Evolutionary conservation across 2,329 filamentous ascomycete genomes (phyloP).

Genomic region (Parastagonospora nodorum): DNA sequence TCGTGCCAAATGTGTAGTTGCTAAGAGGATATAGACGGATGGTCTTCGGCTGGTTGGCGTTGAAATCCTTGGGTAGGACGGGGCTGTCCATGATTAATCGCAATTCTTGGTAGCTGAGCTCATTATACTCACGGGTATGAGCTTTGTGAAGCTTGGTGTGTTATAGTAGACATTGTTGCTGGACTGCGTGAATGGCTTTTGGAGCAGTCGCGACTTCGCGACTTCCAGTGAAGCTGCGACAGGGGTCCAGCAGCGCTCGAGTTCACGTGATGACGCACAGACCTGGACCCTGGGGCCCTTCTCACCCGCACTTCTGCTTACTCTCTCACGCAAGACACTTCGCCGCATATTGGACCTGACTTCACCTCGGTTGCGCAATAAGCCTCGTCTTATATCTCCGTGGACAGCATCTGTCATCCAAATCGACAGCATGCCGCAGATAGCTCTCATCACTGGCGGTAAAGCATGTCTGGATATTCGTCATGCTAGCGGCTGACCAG

Average conservation of each 20-base stretch:
- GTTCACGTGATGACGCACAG: slow-evolving; percentile 10
- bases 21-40: slow-evolving; percentile 93
- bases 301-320: neutral
- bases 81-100: slow-evolving; percentile 56
- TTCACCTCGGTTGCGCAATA: neutral
- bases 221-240: slow-evolving; percentile 13
- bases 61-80: slow-evolving; percentile 80
- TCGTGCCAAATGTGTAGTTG: slow-evolving; percentile 98
- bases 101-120: neutral
- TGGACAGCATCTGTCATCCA: no score
- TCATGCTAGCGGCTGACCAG: slow-evolving; percentile 15
- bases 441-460: slow-evolving; percentile 77
- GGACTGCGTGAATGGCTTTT: slow-evolving; percentile 9
- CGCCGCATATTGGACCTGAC: slow-evolving; percentile 6
- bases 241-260: slow-evolving; percentile 10
- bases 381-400: no score
- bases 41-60: slow-evolving; percentile 83
- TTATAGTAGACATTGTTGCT: slow-evolving; percentile 78
- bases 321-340: neutral
- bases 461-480: slow-evolving; percentile 10
- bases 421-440: slow-evolving; percentile 48
- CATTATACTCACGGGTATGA: slow-evolving; percentile 63
- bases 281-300: neutral
- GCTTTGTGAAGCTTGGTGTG: slow-evolving; percentile 75
- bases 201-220: slow-evolving; percentile 14